phyloP scores from a whole-genome alignment of 73 alveolate species.

The Paramecium caudatum region DNA sequence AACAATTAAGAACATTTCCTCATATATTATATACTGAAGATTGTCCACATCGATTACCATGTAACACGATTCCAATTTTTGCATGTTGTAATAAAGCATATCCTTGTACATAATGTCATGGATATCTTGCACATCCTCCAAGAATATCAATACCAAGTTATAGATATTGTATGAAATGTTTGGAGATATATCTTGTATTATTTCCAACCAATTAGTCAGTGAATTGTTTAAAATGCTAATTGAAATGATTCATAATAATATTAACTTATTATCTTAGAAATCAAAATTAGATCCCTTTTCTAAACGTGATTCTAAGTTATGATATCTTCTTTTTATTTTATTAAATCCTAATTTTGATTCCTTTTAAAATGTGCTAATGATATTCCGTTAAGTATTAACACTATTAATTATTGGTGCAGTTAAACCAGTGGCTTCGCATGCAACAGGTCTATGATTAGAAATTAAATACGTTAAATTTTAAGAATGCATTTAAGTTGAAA shows the following conservation, averaged over 20 bases:
- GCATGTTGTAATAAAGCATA: constrained; percentile 76
- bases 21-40: constrained; percentile 62
- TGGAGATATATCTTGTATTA: constrained; percentile 64
- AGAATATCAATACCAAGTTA: constrained; percentile 70
- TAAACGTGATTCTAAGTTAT: background rate
- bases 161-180: constrained; percentile 76
- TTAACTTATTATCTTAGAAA: constrained; percentile 29
- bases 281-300: background rate
- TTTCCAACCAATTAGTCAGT: constrained; percentile 72
- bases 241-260: constrained; percentile 15
- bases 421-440: background rate
- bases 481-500: constrained; percentile 32
- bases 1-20: constrained; percentile 62
- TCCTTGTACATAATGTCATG: constrained; percentile 75
- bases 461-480: constrained; percentile 25
- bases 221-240: constrained; percentile 63
- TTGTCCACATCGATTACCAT: constrained; percentile 62
- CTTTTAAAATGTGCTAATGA: background rate
- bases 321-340: background rate
- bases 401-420: background rate
- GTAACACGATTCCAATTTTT: constrained; percentile 74
- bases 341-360: background rate
- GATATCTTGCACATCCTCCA: constrained; percentile 43
- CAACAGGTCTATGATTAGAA: background rate
- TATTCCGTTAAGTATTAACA: constrained; percentile 12